phyloP scores from a whole-genome alignment of 176 grass and related monocot genomes.

The Bothriochloa decipiens region DNA sequence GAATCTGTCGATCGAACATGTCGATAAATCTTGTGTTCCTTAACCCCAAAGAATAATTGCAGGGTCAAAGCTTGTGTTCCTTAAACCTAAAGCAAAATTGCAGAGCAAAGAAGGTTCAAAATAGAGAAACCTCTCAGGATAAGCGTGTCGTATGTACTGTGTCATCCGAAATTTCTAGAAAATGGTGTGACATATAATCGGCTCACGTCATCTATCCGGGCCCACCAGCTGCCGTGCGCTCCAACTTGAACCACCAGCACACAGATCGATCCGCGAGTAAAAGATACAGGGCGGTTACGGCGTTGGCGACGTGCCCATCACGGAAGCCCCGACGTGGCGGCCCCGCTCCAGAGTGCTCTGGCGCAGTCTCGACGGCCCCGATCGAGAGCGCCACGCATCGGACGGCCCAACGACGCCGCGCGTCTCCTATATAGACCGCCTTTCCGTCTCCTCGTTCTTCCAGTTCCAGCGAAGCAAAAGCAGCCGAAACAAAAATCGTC shows the following conservation, averaged over 20 bases:
- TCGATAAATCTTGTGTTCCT: too few species aligned
- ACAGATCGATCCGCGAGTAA: slow-evolving; percentile 25
- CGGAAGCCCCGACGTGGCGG: slow-evolving; percentile 4
- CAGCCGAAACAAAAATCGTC: neutral
- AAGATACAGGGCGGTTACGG: neutral
- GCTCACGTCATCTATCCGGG: neutral
- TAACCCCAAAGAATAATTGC: neutral
- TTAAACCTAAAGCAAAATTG: neutral
- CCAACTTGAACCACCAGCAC: neutral
- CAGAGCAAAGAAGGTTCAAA: too few species aligned
- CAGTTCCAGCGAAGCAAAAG: slow-evolving; percentile 15
- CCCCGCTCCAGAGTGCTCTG: slow-evolving; percentile 4
- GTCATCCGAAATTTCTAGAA: too few species aligned
- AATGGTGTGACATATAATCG: too few species aligned
- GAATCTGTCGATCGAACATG: neutral
- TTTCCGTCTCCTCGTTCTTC: neutral
- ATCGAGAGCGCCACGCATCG: slow-evolving; percentile 23
- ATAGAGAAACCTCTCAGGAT: too few species aligned
- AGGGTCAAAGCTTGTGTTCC: too few species aligned
- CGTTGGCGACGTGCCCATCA: slow-evolving; percentile 20
- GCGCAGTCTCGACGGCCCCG: neutral
- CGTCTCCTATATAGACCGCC: slow-evolving; percentile 14
- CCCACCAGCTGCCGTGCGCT: neutral
- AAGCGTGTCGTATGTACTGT: too few species aligned
- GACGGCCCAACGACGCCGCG: neutral